Base-by-base conservation (phyloP, 768 basidiomycete species). In the Collybia sp. region DNA sequence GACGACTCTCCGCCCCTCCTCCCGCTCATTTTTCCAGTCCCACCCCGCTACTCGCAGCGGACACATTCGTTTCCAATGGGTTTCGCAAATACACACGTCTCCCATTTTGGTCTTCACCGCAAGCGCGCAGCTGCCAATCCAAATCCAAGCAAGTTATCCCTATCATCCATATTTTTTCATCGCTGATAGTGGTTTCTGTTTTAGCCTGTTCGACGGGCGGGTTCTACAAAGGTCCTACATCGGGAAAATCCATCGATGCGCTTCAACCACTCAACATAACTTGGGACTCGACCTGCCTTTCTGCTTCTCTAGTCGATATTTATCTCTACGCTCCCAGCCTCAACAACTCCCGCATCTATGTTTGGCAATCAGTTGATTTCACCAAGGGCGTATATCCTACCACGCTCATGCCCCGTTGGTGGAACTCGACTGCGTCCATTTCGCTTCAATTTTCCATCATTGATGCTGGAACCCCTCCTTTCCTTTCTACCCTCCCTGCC, bases 221-320 rank as follows among this genome's bases (percentile, higher is more conserved):
- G 0, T 79, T 89, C 58, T 86, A 86, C 68, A 71, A 61, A 32
- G 59, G 69, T 6, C 87, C 87, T 0, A 62, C 71, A 2, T 65
- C 69, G 15, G 74, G 73, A 8, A 61, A 70, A 35, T 61, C 64
- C 10, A 49, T 88, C 41, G 65, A 79, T 51, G 68, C 73, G 1
- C 62, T 71, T 9, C 48, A 70, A 10, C 69, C 81, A 1, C 54
- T 90, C 51, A 66, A 70, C 42, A 74, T 90, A 50, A 53, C 72
- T 38, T 90, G 88, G 88, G 73, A 87, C 57, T 62, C 76, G 0
- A 65, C 77, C 31, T 88, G 85, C 62, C 55, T 85, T 30, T 18
- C 58, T 25, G 65, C 77, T 18, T 48, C 56, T 1, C 66, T 69
- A 32, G 69, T 84, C 58, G 85, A 89, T 64, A 83, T 91, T 57